Conservation (phyloP, 768 basidiomycete species). For the Tricholoma matsutake region DNA sequence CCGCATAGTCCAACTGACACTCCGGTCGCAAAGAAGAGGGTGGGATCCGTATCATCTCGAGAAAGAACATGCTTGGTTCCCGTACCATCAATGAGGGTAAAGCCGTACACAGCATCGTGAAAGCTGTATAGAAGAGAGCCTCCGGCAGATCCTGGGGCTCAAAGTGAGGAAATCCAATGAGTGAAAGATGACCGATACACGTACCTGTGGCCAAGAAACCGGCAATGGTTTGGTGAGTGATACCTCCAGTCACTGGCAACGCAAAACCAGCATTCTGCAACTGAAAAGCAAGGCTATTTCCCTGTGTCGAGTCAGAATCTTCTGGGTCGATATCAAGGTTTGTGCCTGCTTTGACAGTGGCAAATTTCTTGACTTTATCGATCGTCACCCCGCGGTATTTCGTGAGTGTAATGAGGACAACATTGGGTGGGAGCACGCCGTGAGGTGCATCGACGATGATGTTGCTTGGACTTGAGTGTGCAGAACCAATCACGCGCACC, state of each 20-base stretch:
- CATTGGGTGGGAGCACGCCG: background rate
- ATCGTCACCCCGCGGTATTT: slow-evolving; percentile 3
- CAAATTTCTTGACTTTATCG: background rate
- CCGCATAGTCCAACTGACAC: slow-evolving; percentile 4
- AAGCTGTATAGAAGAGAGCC: background rate
- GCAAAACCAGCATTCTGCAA: slow-evolving; percentile 4
- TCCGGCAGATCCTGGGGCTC: background rate
- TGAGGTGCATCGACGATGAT: slow-evolving; percentile 6
- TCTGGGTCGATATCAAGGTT: slow-evolving; percentile 4
- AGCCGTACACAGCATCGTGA: slow-evolving; percentile 2
- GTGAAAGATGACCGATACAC: background rate
- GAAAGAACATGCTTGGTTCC: background rate
- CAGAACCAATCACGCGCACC: slow-evolving; percentile 6
- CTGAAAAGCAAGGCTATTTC: background rate
- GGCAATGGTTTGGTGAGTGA: background rate
- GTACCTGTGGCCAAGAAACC: background rate
- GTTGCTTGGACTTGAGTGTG: slow-evolving; percentile 1
- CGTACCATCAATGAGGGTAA: slow-evolving; percentile 3
- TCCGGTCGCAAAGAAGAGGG: background rate
- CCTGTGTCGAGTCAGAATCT: slow-evolving; percentile 3
- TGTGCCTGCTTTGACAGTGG: slow-evolving; percentile 5
- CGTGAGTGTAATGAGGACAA: slow-evolving; percentile 5
- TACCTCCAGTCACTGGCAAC: background rate
- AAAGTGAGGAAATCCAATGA: background rate
- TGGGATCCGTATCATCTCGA: background rate